phyloP scores from a whole-genome alignment of 2,329 filamentous ascomycete species.

The Clonostachys rhizophaga region DNA sequence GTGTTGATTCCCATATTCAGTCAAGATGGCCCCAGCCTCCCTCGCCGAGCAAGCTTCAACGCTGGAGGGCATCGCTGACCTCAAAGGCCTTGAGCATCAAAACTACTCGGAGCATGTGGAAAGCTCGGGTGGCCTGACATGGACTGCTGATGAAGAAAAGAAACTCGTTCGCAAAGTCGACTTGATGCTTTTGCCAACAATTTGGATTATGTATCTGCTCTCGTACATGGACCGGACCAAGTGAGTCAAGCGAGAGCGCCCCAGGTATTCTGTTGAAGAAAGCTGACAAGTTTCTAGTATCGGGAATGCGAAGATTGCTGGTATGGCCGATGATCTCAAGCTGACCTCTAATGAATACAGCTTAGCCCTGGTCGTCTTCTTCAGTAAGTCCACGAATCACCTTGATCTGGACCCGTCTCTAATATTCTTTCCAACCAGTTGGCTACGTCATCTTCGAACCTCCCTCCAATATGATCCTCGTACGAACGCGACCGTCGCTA shows the following conservation, averaged over 20 bases:
- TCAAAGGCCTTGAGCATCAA: background rate
- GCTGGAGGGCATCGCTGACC: background rate
- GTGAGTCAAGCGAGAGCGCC: background rate
- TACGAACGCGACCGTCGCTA: slow-evolving; percentile 32
- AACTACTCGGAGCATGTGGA: background rate
- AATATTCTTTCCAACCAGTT: slow-evolving; percentile 17
- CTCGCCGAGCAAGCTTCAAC: no score
- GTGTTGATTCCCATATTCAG: no score
- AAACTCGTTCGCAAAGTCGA: slow-evolving; percentile 58
- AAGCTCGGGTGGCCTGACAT: background rate
- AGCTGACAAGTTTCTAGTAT: slow-evolving; percentile 40
- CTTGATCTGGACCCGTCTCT: background rate
- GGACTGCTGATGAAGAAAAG: slow-evolving; percentile 43
- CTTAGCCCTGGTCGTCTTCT: slow-evolving; percentile 30
- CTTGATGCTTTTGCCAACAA: slow-evolving; percentile 50
- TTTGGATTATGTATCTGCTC: slow-evolving; percentile 19
- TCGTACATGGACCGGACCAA: slow-evolving; percentile 15
- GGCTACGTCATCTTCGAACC: slow-evolving; percentile 51
- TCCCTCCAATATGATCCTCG: slow-evolving; percentile 43
- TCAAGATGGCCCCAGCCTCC: no score
- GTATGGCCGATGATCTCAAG: slow-evolving; percentile 36
- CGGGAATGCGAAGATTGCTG: slow-evolving; percentile 53
- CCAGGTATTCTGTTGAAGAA: slow-evolving; percentile 27
- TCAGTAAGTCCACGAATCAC: background rate
- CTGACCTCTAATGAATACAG: slow-evolving; percentile 28